phyloP scores from a whole-genome alignment of 768 basidiomycete genomes.

The Boletus reticuloceps region DNA sequence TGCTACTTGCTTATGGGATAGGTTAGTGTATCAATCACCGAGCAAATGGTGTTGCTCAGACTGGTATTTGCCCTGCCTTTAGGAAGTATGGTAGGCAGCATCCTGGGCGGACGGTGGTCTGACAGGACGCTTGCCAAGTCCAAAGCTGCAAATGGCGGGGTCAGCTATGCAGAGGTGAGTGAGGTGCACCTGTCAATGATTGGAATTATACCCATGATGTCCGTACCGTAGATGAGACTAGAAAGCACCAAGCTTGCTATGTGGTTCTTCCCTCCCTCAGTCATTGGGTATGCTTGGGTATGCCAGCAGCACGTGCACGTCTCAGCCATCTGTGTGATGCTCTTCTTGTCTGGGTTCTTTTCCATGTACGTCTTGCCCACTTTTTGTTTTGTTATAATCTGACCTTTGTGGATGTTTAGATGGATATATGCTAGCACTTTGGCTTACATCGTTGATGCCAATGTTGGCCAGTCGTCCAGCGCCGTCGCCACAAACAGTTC shows the following conservation, averaged over 20 bases:
- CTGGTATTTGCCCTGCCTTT: not conserved
- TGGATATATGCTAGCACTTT: conserved; percentile 70
- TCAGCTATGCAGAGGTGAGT: conserved; percentile 62
- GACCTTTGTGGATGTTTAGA: conserved; percentile 27
- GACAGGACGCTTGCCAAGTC: conserved; percentile 47
- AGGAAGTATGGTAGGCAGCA: conserved; percentile 53
- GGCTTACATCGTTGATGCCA: conserved; percentile 87
- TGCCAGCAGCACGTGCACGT: conserved; percentile 62
- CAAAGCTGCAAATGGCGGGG: conserved; percentile 47
- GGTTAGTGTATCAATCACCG: conserved; percentile 37
- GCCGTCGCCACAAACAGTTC: conserved; percentile 76
- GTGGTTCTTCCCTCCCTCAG: conserved; percentile 49
- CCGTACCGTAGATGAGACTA: conserved; percentile 62
- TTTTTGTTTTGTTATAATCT: not conserved
- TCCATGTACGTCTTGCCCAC: conserved; percentile 54
- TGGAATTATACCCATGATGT: not conserved
- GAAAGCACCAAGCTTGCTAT: conserved; percentile 61
- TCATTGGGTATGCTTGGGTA: conserved; percentile 78
- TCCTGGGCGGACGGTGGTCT: conserved; percentile 62
- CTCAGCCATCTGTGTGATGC: conserved; percentile 65
- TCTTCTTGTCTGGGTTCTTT: conserved; percentile 75
- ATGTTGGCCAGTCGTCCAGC: conserved; percentile 73
- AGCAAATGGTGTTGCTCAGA: not conserved
- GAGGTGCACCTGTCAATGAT: no score
- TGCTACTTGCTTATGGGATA: conserved; percentile 71